Conservation (phyloP, 305 asterid species). For the Rubia balearica region DNA sequence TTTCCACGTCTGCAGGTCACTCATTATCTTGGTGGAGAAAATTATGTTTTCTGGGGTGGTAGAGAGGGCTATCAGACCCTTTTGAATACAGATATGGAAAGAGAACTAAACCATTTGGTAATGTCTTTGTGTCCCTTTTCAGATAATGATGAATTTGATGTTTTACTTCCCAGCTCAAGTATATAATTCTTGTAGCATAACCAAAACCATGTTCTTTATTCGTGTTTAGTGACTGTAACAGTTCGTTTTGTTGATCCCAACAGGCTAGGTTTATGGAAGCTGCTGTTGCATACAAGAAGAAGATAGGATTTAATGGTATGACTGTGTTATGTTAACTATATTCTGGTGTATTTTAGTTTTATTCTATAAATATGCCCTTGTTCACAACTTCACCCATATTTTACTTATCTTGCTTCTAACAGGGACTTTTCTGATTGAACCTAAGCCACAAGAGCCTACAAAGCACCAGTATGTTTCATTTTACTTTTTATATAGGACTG, state of each 20-base stretch:
- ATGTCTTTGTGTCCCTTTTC: conserved; percentile 9
- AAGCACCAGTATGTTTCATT: conserved; percentile 71
- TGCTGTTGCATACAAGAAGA: conserved; percentile 91
- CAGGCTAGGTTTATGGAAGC: conserved; percentile 92
- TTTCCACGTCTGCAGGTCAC: conserved; percentile 56
- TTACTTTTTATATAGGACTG: neutral
- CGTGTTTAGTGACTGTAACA: neutral
- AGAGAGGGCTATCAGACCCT: conserved; percentile 97
- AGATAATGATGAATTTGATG: neutral
- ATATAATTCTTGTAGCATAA: neutral
- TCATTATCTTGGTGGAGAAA: conserved; percentile 94
- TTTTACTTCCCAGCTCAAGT: neutral
- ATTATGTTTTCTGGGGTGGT: conserved; percentile 97
- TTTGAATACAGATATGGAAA: conserved; percentile 92
- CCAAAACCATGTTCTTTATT: neutral
- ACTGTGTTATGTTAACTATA: neutral
- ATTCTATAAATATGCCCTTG: neutral
- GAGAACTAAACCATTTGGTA: conserved; percentile 90
- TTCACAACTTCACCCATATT: neutral
- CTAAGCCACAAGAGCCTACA: conserved; percentile 99
- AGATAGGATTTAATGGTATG: conserved; percentile 92
- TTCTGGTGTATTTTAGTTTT: neutral
- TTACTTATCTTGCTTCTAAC: conserved; percentile 6
- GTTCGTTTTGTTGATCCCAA: conserved; percentile 9
- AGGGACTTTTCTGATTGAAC: conserved; percentile 93